Percentiles rank a stretch among this genome's conserved stretches.
Evolutionary conservation across 164 flowering plant genomes (phyloP).

Genomic region (Buxus sempervirens): DNA sequence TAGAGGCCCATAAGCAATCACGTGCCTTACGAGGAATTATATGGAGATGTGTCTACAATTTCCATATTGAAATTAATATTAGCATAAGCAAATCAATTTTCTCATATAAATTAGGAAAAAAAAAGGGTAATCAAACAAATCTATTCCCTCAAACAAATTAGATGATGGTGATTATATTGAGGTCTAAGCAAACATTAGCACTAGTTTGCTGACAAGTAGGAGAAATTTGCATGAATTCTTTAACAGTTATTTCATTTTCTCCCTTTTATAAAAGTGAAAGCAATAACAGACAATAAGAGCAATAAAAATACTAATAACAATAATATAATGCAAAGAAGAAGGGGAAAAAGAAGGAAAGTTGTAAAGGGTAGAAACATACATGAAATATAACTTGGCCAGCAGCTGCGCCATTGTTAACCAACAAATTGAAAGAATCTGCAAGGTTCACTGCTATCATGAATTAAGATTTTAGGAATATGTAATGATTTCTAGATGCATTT

Average conservation of each 20-base stretch:
- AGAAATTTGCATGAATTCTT: no score
- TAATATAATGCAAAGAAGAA: no score
- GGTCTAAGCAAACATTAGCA: no score
- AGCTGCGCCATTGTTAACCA: slow-evolving; percentile 79
- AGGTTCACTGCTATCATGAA: slow-evolving; percentile 4
- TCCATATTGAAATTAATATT: not conserved
- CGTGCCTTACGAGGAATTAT: slow-evolving; percentile 78
- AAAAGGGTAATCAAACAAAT: no score
- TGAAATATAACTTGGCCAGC: slow-evolving; percentile 95
- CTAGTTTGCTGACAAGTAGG: no score
- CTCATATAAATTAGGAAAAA: not conserved
- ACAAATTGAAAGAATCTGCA: slow-evolving; percentile 89
- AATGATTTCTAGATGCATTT: not conserved
- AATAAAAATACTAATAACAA: no score
- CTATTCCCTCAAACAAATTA: no score
- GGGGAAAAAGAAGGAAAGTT: no score
- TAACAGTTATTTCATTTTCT: not conserved
- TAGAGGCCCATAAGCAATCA: slow-evolving; percentile 79
- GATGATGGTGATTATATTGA: no score
- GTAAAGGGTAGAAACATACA: slow-evolving; percentile 34
- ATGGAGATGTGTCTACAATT: slow-evolving; percentile 80
- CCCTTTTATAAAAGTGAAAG: not conserved
- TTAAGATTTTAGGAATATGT: not conserved
- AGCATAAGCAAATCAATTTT: not conserved
- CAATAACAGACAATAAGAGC: no score